These are phyloP conservation scores for Hypoxylon sp. DNA, from an alignment of 2,329 filamentous ascomycete genomes.

Conservation along the genomic window DNA sequence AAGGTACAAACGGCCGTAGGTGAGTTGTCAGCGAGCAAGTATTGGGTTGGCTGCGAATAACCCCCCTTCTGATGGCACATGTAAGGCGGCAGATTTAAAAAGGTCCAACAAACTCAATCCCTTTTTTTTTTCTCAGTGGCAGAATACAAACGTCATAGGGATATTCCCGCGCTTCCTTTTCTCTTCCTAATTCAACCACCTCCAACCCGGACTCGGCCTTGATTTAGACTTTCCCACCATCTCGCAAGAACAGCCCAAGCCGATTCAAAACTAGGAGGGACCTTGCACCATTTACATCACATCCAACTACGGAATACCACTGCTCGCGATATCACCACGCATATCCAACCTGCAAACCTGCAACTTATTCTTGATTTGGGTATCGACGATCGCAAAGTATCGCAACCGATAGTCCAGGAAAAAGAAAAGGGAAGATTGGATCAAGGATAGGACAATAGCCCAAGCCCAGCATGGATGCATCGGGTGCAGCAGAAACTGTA, in stretches of 20 bases:
- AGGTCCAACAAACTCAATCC: constrained; percentile 28
- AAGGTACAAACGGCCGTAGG: not conserved
- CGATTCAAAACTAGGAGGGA: constrained; percentile 20
- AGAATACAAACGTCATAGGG: constrained; percentile 34
- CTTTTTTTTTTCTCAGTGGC: constrained; percentile 13
- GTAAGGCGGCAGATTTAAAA: constrained; percentile 21
- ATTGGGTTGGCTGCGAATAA: constrained; percentile 1
- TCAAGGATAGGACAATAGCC: constrained; percentile 17
- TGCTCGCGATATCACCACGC: constrained; percentile 27
- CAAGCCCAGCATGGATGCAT: constrained; percentile 31
- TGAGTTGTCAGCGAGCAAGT: constrained; percentile 17
- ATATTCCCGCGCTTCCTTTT: constrained; percentile 14
- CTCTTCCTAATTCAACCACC: constrained; percentile 22
- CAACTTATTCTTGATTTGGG: constrained; percentile 30
- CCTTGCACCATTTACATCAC: constrained; percentile 12
- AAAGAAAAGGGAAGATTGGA: constrained; percentile 14
- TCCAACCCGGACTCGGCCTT: constrained; percentile 15
- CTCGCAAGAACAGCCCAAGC: constrained; percentile 12
- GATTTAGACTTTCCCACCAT: constrained; percentile 9
- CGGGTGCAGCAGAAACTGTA: constrained; percentile 35
- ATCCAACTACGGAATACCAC: constrained; percentile 8
- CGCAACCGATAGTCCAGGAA: constrained; percentile 21
- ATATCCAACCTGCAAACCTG: constrained; percentile 25
- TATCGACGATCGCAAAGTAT: constrained; percentile 18
- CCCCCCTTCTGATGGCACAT: constrained; percentile 17